Evolutionary conservation across 768 basidiomycete species (phyloP).

Genomic region (Polyporus arcularius): DNA sequence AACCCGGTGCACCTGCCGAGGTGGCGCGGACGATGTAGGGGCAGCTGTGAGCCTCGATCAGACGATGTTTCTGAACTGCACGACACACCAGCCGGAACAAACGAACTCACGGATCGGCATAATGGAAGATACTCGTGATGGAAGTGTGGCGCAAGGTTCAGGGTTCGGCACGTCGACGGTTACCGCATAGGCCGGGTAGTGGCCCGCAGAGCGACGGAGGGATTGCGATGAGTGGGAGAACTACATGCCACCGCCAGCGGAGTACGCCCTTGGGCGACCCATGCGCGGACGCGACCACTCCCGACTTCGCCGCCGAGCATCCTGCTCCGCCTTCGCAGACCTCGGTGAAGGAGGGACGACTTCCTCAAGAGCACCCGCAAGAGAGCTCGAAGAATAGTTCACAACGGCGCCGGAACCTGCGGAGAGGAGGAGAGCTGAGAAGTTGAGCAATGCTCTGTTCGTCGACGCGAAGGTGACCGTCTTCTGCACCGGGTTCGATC

Average conservation of each 20-base stretch:
- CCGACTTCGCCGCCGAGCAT: not conserved
- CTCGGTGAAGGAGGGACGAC: not conserved
- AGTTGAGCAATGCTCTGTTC: not conserved
- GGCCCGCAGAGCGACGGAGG: not conserved
- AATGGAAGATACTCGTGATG: not conserved
- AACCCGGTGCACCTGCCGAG: too few relatives aligned
- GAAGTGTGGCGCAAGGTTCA: not conserved
- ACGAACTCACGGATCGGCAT: not conserved
- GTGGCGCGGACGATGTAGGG: not conserved
- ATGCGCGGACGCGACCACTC: constrained; percentile 16
- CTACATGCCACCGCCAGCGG: constrained; percentile 16
- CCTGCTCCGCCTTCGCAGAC: not conserved
- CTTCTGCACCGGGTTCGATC: not conserved
- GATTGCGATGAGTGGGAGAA: not conserved
- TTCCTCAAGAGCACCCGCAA: constrained; percentile 16
- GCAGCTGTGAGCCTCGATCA: not conserved
- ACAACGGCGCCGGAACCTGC: not conserved
- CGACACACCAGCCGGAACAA: not conserved
- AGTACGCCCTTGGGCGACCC: constrained; percentile 17
- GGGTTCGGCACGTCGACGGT: not conserved
- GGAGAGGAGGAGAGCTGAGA: not conserved
- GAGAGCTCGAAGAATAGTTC: constrained; percentile 11
- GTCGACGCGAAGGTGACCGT: constrained; percentile 8
- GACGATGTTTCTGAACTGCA: not conserved
- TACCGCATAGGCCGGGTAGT: not conserved